Percentiles rank a stretch among this genome's conserved stretches.
phyloP scores from a whole-genome alignment of 2,329 filamentous ascomycete species.

The Sclerotinia minor region DNA sequence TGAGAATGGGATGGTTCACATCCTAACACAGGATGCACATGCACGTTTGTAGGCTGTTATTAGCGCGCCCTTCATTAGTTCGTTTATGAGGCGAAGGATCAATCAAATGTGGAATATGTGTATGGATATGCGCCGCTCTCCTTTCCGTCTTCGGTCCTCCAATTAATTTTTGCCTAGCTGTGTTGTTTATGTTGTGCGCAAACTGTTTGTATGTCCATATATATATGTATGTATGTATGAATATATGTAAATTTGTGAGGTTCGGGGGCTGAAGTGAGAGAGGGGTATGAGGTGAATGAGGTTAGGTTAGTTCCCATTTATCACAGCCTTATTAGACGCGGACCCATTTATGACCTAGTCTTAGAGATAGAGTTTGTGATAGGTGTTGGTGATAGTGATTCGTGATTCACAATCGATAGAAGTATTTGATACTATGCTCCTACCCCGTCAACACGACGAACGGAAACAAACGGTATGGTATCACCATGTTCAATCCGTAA shows the following conservation, averaged over 20 bases:
- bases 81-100: slow-evolving; percentile 7
- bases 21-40: slow-evolving; percentile 3
- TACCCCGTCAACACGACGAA: neutral
- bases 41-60: slow-evolving; percentile 13
- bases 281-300: neutral
- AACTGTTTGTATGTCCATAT: neutral
- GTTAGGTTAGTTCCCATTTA: neutral
- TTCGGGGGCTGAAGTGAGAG: slow-evolving; percentile 8
- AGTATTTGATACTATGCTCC: neutral
- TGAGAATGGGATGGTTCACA: neutral
- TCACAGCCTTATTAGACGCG: neutral
- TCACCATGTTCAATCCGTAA: neutral
- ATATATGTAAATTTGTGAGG: neutral
- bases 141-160: neutral
- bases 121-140: slow-evolving; percentile 7
- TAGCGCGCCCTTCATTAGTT: slow-evolving; percentile 12
- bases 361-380: neutral
- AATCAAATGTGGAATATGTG: neutral
- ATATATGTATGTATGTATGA: neutral
- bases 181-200: neutral
- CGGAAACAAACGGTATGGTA: neutral
- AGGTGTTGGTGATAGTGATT: neutral
- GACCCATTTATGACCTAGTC: neutral
- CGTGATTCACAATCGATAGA: slow-evolving; percentile 1
- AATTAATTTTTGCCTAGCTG: neutral